Evolutionary conservation across 805 yeast species (phyloP).

Genomic region (Schizosaccharomyces japonicus): DNA sequence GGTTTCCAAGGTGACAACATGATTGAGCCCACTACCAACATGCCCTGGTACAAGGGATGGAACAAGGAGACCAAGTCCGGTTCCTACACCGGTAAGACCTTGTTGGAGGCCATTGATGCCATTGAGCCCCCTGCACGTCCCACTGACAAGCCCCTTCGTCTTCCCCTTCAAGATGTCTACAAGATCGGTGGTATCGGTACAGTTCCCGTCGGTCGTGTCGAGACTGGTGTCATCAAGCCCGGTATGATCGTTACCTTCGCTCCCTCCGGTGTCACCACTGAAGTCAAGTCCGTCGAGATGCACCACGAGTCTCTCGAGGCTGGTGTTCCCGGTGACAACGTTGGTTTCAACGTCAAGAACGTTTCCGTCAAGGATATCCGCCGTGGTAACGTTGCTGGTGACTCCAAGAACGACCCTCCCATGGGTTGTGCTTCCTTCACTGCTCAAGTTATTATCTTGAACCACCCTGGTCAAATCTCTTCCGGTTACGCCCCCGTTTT

Average conservation of each 20-base stretch:
- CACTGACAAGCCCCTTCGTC: conserved; percentile 66
- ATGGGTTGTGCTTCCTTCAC: conserved; percentile 55
- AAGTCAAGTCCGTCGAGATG: conserved; percentile 74
- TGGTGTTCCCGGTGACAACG: conserved; percentile 82
- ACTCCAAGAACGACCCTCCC: conserved; percentile 76
- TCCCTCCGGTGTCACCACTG: conserved; percentile 77
- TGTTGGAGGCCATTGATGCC: conserved; percentile 66
- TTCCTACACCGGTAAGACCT: conserved; percentile 52
- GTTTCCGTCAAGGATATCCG: conserved; percentile 72
- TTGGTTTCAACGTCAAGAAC: conserved; percentile 76
- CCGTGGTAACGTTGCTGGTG: conserved; percentile 85
- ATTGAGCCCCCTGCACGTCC: conserved; percentile 63
- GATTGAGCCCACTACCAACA: conserved; percentile 62
- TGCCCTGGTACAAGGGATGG: conserved; percentile 81
- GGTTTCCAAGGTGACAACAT: conserved; percentile 89
- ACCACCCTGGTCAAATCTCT: conserved; percentile 80
- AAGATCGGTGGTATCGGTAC: conserved; percentile 83
- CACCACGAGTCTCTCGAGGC: conserved; percentile 60
- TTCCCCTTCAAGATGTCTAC: conserved; percentile 78
- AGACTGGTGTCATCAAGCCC: conserved; percentile 76
- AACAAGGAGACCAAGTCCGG: conserved; percentile 52
- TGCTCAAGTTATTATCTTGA: conserved; percentile 68
- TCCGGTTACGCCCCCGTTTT: conserved; percentile 81
- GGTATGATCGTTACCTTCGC: conserved; percentile 78
- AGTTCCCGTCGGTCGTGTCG: conserved; percentile 85